phyloP scores from a whole-genome alignment of 352 stramenopile species.

The Phytophthora hibernalis region DNA sequence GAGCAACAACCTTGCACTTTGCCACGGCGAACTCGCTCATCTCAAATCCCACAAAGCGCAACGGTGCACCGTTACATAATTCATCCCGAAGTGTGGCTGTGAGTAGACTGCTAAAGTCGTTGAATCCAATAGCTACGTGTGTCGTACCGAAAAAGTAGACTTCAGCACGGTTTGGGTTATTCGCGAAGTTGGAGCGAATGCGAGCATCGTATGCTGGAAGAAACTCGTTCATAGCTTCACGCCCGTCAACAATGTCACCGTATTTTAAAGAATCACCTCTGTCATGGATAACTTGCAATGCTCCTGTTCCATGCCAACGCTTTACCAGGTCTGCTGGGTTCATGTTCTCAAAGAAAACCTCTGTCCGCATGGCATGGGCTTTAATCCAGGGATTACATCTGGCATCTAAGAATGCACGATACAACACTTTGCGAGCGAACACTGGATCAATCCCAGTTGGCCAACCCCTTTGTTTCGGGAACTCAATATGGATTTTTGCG shows the following conservation, averaged over 20 bases:
- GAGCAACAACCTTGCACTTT: constrained; percentile 34
- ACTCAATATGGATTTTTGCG: constrained; percentile 31
- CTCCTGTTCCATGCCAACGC: constrained; percentile 36
- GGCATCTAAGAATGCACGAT: constrained; percentile 28
- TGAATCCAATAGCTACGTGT: constrained; percentile 35
- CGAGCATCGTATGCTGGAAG: constrained; percentile 12
- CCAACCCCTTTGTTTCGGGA: constrained; percentile 31
- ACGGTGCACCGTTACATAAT: background rate
- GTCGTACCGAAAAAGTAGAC: constrained; percentile 34
- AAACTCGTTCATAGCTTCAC: background rate
- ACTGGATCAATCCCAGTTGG: constrained; percentile 23
- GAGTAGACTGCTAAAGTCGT: constrained; percentile 32
- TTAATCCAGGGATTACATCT: constrained; percentile 21
- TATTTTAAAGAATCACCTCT: background rate
- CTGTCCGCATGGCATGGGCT: constrained; percentile 15
- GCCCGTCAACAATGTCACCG: constrained; percentile 28
- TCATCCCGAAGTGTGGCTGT: constrained; percentile 12
- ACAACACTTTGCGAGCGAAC: constrained; percentile 27
- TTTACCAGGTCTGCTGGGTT: constrained; percentile 10
- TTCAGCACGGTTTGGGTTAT: constrained; percentile 16
- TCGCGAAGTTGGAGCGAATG: constrained; percentile 25
- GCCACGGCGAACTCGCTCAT: constrained; percentile 39
- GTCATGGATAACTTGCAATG: constrained; percentile 14
- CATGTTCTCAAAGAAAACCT: constrained; percentile 7
- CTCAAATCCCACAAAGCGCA: constrained; percentile 38